These are phyloP conservation scores for Mentha longifolia DNA, from an alignment of 257 asterid species.

Conservation along the genomic window DNA sequence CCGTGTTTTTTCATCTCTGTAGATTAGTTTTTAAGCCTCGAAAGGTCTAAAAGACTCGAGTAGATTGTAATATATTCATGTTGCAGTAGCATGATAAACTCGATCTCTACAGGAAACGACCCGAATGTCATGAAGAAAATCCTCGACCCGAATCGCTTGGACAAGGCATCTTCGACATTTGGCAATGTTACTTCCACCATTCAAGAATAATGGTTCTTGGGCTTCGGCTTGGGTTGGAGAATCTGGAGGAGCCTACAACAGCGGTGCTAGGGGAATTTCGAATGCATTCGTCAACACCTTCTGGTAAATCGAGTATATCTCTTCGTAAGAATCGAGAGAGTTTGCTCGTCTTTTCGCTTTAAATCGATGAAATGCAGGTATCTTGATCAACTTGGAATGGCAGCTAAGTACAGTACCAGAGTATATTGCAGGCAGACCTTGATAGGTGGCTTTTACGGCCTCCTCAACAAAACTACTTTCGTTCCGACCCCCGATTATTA, in stretches of 20 bases:
- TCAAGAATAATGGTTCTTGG: constrained; percentile 74
- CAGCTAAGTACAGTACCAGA: constrained; percentile 75
- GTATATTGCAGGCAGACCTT: constrained; percentile 90
- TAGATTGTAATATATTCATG: not conserved
- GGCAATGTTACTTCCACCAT: constrained; percentile 57
- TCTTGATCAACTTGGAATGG: constrained; percentile 97
- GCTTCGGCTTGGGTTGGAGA: constrained; percentile 94
- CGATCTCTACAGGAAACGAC: constrained; percentile 64
- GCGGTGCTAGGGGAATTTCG: constrained; percentile 71
- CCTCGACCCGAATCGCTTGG: constrained; percentile 65
- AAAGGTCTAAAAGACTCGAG: not conserved
- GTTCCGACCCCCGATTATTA: constrained; percentile 93
- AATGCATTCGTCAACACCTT: constrained; percentile 80
- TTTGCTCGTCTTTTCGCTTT: no score
- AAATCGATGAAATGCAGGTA: constrained; percentile 57
- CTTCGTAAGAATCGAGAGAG: not conserved
- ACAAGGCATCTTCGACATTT: constrained; percentile 51
- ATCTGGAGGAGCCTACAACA: constrained; percentile 92
- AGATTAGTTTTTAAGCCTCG: not conserved
- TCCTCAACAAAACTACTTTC: constrained; percentile 66
- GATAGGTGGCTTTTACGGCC: constrained; percentile 92
- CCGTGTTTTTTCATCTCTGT: no score
- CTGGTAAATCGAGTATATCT: constrained; percentile 51
- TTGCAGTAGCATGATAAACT: not conserved
- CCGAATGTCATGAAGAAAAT: constrained; percentile 60